These are phyloP conservation scores for Chaetomium sp. DNA, from an alignment of 2,329 filamentous ascomycete species.

Conservation along the genomic window DNA sequence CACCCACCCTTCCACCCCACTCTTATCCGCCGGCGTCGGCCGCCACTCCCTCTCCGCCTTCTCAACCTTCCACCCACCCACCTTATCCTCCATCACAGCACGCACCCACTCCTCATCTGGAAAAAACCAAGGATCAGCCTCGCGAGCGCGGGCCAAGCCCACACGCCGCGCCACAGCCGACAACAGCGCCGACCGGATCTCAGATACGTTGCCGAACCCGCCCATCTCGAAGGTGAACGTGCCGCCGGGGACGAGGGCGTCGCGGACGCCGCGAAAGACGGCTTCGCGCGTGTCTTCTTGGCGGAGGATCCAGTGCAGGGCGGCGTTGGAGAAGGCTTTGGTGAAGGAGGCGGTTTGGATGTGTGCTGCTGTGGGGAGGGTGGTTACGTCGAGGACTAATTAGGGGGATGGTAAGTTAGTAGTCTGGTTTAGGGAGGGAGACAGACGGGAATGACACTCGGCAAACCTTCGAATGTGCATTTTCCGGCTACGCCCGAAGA, in stretches of 20 bases:
- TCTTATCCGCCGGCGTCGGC: slow-evolving; percentile 51
- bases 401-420: background rate
- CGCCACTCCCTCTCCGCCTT: slow-evolving; percentile 57
- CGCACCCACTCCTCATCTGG: slow-evolving; percentile 56
- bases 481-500: slow-evolving; percentile 28
- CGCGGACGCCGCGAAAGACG: slow-evolving; percentile 49
- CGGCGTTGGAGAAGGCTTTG: slow-evolving; percentile 62
- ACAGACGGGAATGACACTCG: background rate
- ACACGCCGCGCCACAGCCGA: slow-evolving; percentile 46
- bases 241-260: slow-evolving; percentile 48
- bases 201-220: slow-evolving; percentile 60
- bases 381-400: slow-evolving; percentile 41
- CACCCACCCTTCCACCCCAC: slow-evolving; percentile 61
- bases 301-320: slow-evolving; percentile 60
- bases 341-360: slow-evolving; percentile 36
- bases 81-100: slow-evolving; percentile 34
- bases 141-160: slow-evolving; percentile 41
- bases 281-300: slow-evolving; percentile 34
- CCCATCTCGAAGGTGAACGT: slow-evolving; percentile 65
- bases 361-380: slow-evolving; percentile 30
- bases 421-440: background rate
- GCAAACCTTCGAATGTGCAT: slow-evolving; percentile 39
- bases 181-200: slow-evolving; percentile 54
- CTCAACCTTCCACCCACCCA: slow-evolving; percentile 44
- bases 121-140: slow-evolving; percentile 64